Conservation (phyloP, 129 eudicot genomes). For the Scalesia atractyloides region DNA sequence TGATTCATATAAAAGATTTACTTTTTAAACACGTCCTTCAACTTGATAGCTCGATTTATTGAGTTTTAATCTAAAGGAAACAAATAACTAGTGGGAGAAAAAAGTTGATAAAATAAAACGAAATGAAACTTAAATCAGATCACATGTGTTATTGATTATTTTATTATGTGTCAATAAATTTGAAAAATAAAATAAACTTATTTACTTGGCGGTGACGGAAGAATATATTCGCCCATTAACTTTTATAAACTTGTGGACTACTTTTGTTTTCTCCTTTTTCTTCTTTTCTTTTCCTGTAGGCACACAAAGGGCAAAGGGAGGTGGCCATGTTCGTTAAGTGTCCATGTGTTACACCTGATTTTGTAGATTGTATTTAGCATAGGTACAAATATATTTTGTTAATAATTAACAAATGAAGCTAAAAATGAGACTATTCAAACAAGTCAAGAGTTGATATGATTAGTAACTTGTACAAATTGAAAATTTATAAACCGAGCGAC, state of each 20-base stretch:
- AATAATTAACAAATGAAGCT: neutral
- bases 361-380: neutral
- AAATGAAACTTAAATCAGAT: no score
- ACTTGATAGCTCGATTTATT: no score
- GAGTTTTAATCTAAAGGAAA: no score
- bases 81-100: no score
- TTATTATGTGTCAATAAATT: neutral
- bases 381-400: neutral
- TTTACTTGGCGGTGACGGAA: slow-evolving; percentile 43
- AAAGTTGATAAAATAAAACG: no score
- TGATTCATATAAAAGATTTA: no score
- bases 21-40: no score
- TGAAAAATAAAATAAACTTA: slow-evolving; percentile 3
- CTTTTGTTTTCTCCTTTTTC: slow-evolving; percentile 38
- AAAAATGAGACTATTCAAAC: neutral
- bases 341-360: slow-evolving; percentile 6
- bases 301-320: slow-evolving; percentile 24
- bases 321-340: slow-evolving; percentile 4
- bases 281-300: slow-evolving; percentile 28
- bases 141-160: no score
- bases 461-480: no score
- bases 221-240: slow-evolving; percentile 36
- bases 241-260: slow-evolving; percentile 37
- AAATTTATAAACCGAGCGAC: no score
- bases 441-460: neutral